Evolutionary conservation across 805 yeast genomes (phyloP).

Genomic region (Metschnikowia lochheadii): DNA sequence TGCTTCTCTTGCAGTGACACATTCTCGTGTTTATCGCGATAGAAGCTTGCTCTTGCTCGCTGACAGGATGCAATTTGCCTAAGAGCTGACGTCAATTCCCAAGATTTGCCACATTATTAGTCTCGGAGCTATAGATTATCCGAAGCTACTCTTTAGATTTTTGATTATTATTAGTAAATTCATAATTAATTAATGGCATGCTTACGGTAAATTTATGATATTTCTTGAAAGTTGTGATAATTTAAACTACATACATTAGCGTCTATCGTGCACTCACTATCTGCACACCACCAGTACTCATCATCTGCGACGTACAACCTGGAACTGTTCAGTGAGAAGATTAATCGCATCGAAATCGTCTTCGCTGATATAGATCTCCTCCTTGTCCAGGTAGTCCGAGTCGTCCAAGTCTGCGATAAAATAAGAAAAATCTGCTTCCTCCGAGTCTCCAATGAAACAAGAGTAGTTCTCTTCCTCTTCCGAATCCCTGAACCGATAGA

Average conservation of each 20-base stretch:
- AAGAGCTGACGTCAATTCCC: neutral
- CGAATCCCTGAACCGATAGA: neutral
- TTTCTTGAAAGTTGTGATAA: too few species aligned
- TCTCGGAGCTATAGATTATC: too few species aligned
- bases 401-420: neutral
- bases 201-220: too few species aligned
- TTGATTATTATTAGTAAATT: too few species aligned
- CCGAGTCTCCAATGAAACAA: conserved; percentile 2
- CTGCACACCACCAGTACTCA: neutral
- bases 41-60: neutral
- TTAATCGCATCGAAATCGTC: neutral
- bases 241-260: neutral
- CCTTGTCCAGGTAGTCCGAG: conserved; percentile 12
- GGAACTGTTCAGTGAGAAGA: neutral
- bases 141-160: too few species aligned
- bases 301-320: neutral
- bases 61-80: neutral
- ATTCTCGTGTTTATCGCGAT: neutral
- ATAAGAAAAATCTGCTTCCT: conserved; percentile 11
- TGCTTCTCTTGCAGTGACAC: neutral
- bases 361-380: conserved; percentile 4
- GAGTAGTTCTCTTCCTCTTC: conserved; percentile 13
- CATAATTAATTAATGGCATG: too few species aligned
- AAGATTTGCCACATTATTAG: too few species aligned
- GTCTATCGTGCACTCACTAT: neutral